These are phyloP conservation scores for Trapa bicornis DNA, from an alignment of 345 rosid species.

Conservation along the genomic window DNA sequence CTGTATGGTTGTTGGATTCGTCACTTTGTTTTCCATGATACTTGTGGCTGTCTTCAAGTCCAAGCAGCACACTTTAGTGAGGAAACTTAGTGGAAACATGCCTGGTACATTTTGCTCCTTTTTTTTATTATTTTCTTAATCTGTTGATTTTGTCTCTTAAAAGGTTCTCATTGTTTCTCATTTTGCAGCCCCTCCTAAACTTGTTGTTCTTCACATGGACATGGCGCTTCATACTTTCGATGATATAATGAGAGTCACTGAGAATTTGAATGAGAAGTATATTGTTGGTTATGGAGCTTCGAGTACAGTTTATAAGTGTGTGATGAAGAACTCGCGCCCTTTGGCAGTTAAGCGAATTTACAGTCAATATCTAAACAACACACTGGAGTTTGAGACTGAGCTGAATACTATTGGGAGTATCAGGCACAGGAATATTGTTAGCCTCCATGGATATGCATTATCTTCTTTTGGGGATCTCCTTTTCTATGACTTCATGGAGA, in stretches of 20 bases:
- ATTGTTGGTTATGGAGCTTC: slow-evolving; percentile 82
- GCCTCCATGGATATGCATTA: slow-evolving; percentile 79
- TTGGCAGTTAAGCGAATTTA: slow-evolving; percentile 82
- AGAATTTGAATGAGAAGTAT: slow-evolving; percentile 66
- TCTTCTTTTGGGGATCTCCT: slow-evolving; percentile 76
- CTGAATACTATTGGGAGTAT: slow-evolving; percentile 89
- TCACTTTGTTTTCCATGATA: slow-evolving; percentile 35
- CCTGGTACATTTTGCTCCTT: slow-evolving; percentile 24
- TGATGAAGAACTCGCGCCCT: slow-evolving; percentile 68
- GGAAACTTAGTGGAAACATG: slow-evolving; percentile 17
- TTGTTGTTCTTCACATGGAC: slow-evolving; percentile 92
- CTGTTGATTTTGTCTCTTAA: background rate
- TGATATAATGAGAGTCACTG: slow-evolving; percentile 78
- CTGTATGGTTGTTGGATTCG: slow-evolving; percentile 49
- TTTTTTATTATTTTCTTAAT: background rate
- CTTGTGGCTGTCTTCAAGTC: slow-evolving; percentile 47
- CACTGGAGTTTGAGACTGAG: slow-evolving; percentile 81
- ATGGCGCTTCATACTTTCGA: slow-evolving; percentile 83
- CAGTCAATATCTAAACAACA: slow-evolving; percentile 46
- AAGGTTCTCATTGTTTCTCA: background rate
- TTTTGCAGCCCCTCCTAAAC: slow-evolving; percentile 55
- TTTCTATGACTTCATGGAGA: slow-evolving; percentile 92
- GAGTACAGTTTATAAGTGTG: slow-evolving; percentile 81
- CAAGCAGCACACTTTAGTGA: slow-evolving; percentile 27
- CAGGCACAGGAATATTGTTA: slow-evolving; percentile 79